Base-by-base conservation (phyloP, 768 basidiomycete genomes). In the Lyophyllum shimeji region DNA sequence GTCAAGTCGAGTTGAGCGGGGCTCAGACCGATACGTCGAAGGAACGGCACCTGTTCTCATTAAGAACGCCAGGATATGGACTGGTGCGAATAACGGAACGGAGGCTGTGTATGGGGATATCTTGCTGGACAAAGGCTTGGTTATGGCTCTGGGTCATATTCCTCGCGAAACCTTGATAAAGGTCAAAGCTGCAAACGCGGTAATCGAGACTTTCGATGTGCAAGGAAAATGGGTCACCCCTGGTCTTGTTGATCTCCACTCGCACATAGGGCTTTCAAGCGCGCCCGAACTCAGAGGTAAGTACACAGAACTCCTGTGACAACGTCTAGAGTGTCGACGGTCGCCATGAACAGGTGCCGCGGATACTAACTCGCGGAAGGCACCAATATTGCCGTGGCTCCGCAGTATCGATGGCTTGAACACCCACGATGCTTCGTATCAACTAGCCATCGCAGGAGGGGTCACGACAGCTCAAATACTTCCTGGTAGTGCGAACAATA, bases 31-130 rank as follows among this genome's bases (percentile, higher is more conserved):
- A 25, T 82, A 75, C 57, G 81, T 75, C 7, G 65, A 66, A 0
- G 87, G 83, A 0, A 87, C 89, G 0, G 64, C 63, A 3, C 66
- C 84, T 1, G 74, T 78, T 1, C 71, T 85, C 24, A 76, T 94
- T 29, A 77, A 72, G 55, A 90, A 93, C 65, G 89, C 85, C 9
- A 84, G 81, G 5, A 79, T 93, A 25, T 94, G 92, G 92, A 91
- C 90, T 2, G 92, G 90, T 0, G 69, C 72, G 7, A 60, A 76
- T 9, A 72, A 80, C 29, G 90, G 89, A 0, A 71, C 70, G 5
- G 81, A 88, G 59, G 65, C 86, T 7, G 59, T 87, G 9, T 70
- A 71, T n/a, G 85, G 84, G 0, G 83, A 86, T 50, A 66, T 93
- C 2, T 70, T 86, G 0, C 65, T 93, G 13, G 80, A 86, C 55